Evolutionary conservation across 208 protist species (phyloP), one percentile per base, ranked within the genome.

Genomic region (Strigomonas oncopelti): DNA sequence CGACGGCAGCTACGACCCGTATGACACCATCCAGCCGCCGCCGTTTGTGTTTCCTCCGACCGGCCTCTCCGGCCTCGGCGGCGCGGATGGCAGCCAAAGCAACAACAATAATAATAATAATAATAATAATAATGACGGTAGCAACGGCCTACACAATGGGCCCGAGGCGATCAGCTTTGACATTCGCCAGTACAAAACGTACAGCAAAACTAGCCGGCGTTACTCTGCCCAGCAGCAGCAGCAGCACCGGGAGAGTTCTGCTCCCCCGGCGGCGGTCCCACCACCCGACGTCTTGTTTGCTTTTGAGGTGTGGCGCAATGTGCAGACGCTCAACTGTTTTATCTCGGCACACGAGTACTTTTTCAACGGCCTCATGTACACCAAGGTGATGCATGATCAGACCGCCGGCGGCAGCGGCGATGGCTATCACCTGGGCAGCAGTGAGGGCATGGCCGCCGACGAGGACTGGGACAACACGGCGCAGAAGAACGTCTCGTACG

Each of bases 241-340:
- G 16, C 34, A 38, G 9, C 34, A 38, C 3, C 34, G 9, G 34
- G 7, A 38, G 9, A 38, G 9, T n/a, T n/a, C n/a, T 38, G 42
- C 9, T 20, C 1, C 5, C 13, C 1, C 42, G 9, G 16, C 42
- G 11, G 42, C 85, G 93, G 96, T 48, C 38, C n/a, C 36, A 55
- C 98, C 98, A 51, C 97, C 98, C 0, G 99, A 99, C 71, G 83
- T 84, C n/a, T 98, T 99, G 75, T 99, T 98, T 63, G 83, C 90
- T 24, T 98, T 95, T 77, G 98, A 99, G 74, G 77, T 99, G 24
- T 99, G 97, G 81, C 91, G 97, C 42, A 99, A 99, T 78, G 72
- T 99, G 31, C 68, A 92, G 60, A 60, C 90, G 14, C 75, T 99
- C n/a, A 99, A 99, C 83, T 75, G 83, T 20, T 87, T 98, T 48